These are phyloP conservation scores for Durotheca rogersii DNA, from an alignment of 495 filamentous ascomycete genomes.

Conservation along the genomic window DNA sequence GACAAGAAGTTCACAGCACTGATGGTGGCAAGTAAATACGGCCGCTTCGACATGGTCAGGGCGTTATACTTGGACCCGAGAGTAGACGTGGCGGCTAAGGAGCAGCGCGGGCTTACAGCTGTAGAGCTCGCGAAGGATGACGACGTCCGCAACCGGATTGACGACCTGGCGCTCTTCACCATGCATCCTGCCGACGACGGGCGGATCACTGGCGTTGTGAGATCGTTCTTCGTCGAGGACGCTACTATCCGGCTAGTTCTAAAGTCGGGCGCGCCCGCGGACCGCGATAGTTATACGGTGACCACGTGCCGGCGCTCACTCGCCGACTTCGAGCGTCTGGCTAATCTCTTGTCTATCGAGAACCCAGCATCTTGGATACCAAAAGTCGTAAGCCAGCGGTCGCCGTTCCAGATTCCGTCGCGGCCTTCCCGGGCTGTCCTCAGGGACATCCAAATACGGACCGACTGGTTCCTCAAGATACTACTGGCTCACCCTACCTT, in stretches of 20 bases:
- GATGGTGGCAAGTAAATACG: slow-evolving; percentile 99
- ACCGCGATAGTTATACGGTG: slow-evolving; percentile 73
- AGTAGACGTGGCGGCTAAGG: slow-evolving; percentile 81
- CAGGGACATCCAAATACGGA: slow-evolving; percentile 80
- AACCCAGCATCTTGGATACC: slow-evolving; percentile 96
- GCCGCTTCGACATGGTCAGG: slow-evolving; percentile 87
- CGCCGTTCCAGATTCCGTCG: slow-evolving; percentile 88
- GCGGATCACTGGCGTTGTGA: slow-evolving; percentile 86
- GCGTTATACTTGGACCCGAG: slow-evolving; percentile 82
- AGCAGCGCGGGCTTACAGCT: slow-evolving; percentile 86
- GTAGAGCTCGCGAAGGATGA: slow-evolving; percentile 98
- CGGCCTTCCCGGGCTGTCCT: slow-evolving; percentile 85
- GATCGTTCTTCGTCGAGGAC: slow-evolving; percentile 98
- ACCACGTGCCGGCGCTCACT: slow-evolving; percentile 92
- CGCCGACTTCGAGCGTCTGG: slow-evolving; percentile 87
- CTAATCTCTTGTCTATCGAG: slow-evolving; percentile 82
- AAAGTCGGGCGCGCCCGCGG: slow-evolving; percentile 80
- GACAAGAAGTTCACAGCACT: slow-evolving; percentile 93
- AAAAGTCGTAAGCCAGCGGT: slow-evolving; percentile 71
- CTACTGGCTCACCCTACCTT: slow-evolving; percentile 90
- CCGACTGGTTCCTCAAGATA: slow-evolving; percentile 83
- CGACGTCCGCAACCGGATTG: slow-evolving; percentile 92
- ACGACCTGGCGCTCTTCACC: slow-evolving; percentile 85
- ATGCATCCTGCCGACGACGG: slow-evolving; percentile 69
- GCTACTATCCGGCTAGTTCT: slow-evolving; percentile 88